These are phyloP conservation scores for Ophiostoma novo-ulmi DNA, from an alignment of 2,329 filamentous ascomycete genomes.

Conservation along the genomic window DNA sequence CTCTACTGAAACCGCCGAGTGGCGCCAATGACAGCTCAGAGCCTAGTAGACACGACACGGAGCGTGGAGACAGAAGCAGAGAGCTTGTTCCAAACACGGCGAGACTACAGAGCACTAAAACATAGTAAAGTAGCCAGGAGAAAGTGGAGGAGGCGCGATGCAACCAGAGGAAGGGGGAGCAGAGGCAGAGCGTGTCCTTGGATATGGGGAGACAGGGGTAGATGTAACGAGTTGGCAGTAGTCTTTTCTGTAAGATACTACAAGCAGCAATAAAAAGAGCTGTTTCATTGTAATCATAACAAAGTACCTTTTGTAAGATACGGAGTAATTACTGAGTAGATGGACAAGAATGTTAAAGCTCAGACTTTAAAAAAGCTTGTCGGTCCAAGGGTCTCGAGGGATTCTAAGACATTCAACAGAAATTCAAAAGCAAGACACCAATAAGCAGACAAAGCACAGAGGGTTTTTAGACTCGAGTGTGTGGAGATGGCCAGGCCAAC, in stretches of 20 bases:
- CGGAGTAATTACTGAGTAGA: too few relatives aligned
- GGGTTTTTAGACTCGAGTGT: not conserved
- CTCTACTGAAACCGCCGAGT: constrained; percentile 35
- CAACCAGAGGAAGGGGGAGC: constrained; percentile 14
- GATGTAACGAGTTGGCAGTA: not conserved
- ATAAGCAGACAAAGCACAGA: not conserved
- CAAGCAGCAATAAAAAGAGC: not conserved
- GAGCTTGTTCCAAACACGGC: not conserved
- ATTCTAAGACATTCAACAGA: not conserved
- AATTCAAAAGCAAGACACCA: not conserved
- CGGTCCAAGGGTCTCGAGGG: not conserved
- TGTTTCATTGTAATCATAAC: too few relatives aligned
- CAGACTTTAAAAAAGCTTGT: not conserved
- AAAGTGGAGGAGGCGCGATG: constrained; percentile 16
- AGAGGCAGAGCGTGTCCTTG: constrained; percentile 16
- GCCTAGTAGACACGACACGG: not conserved
- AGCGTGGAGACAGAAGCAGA: not conserved
- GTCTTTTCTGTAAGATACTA: not conserved
- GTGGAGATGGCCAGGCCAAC: not conserved
- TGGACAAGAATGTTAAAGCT: too few relatives aligned
- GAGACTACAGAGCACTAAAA: not conserved
- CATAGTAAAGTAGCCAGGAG: constrained; percentile 21
- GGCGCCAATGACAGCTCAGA: constrained; percentile 28
- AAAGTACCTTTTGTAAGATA: too few relatives aligned
- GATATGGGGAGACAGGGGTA: constrained; percentile 17